Conservation (phyloP, 2,329 filamentous ascomycete genomes). For the Colletotrichum paranaense region DNA sequence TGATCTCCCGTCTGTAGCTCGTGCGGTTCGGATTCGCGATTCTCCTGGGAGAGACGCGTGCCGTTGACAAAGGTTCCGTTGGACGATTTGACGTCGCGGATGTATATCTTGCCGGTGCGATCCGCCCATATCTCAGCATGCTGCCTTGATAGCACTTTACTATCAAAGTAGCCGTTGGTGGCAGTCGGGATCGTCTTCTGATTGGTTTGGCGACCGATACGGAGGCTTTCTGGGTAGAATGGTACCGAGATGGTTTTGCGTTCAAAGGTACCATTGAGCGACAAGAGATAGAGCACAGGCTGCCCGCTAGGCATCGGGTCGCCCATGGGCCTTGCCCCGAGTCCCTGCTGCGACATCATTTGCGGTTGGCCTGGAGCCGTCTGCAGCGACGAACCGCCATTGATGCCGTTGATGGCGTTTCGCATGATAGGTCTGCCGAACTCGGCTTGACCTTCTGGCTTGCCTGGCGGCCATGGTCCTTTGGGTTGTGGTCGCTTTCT, state of each 20-base stretch:
- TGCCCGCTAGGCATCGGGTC: conserved; percentile 73
- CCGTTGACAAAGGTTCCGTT: conserved; percentile 99
- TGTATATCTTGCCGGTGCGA: conserved; percentile 88
- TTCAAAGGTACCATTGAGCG: conserved; percentile 96
- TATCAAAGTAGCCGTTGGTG: conserved; percentile 95
- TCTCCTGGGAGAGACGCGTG: conserved; percentile 88
- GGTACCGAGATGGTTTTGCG: conserved; percentile 96
- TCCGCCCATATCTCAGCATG: conserved; percentile 97
- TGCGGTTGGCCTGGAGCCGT: conserved; percentile 51
- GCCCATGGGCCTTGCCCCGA: conserved; percentile 71
- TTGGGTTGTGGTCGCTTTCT: conserved; percentile 66
- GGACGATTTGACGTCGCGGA: conserved; percentile 96
- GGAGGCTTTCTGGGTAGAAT: conserved; percentile 90
- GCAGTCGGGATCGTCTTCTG: conserved; percentile 93
- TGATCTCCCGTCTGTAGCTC: conserved; percentile 93
- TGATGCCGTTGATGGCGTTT: conserved; percentile 36
- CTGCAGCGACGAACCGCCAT: conserved; percentile 48
- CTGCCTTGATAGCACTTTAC: conserved; percentile 94
- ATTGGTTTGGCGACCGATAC: conserved; percentile 97
- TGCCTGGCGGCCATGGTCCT: conserved; percentile 60
- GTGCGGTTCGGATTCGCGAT: conserved; percentile 94
- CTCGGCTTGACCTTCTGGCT: conserved; percentile 60
- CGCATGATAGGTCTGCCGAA: conserved; percentile 58
- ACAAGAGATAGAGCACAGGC: conserved; percentile 86
- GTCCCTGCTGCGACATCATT: conserved; percentile 54